Evolutionary conservation across 2,329 filamentous ascomycete genomes (phyloP).

Genomic region (Trichoderma sp.): DNA sequence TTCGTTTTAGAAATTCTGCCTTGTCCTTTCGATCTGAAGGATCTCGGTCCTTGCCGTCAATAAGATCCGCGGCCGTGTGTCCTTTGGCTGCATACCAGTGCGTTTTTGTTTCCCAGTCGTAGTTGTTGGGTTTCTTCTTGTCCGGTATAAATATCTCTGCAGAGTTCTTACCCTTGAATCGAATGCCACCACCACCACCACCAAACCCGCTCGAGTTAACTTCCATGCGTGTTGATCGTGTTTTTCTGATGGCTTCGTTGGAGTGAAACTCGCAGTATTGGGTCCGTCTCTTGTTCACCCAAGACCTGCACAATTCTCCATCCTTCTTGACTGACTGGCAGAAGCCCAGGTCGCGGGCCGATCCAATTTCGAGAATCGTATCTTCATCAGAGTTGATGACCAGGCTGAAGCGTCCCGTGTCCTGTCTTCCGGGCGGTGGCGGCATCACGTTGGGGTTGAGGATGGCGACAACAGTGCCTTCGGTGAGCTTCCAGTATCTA

Average conservation of each 20-base stretch:
- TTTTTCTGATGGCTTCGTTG: slow-evolving; percentile 73
- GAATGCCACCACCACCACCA: slow-evolving; percentile 23
- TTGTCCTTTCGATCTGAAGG: slow-evolving; percentile 58
- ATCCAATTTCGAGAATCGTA: slow-evolving; percentile 84
- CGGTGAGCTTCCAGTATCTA: slow-evolving; percentile 88
- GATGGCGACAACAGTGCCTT: slow-evolving; percentile 88
- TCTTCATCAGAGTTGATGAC: slow-evolving; percentile 84
- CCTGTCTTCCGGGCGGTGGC: slow-evolving; percentile 68
- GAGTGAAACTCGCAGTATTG: slow-evolving; percentile 93
- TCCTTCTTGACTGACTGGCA: slow-evolving; percentile 85
- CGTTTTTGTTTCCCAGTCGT: slow-evolving; percentile 58
- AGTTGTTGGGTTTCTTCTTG: slow-evolving; percentile 37
- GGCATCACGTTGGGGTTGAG: slow-evolving; percentile 91
- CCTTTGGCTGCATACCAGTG: slow-evolving; percentile 52
- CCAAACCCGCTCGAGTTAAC: slow-evolving; percentile 66
- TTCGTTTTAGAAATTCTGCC: slow-evolving; percentile 63
- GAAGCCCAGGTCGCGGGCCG: slow-evolving; percentile 78
- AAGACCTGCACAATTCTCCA: slow-evolving; percentile 73
- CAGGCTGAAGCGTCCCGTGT: slow-evolving; percentile 81
- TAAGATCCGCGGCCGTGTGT: slow-evolving; percentile 56
- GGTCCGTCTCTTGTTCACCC: slow-evolving; percentile 86
- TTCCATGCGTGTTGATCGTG: slow-evolving; percentile 65
- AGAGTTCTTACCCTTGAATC: slow-evolving; percentile 30
- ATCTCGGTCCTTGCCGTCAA: slow-evolving; percentile 62
- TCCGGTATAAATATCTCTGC: slow-evolving; percentile 21